These are phyloP conservation scores for Zelopaecilomyces penicillatus DNA, from an alignment of 2,329 filamentous ascomycete species.

Conservation along the genomic window DNA sequence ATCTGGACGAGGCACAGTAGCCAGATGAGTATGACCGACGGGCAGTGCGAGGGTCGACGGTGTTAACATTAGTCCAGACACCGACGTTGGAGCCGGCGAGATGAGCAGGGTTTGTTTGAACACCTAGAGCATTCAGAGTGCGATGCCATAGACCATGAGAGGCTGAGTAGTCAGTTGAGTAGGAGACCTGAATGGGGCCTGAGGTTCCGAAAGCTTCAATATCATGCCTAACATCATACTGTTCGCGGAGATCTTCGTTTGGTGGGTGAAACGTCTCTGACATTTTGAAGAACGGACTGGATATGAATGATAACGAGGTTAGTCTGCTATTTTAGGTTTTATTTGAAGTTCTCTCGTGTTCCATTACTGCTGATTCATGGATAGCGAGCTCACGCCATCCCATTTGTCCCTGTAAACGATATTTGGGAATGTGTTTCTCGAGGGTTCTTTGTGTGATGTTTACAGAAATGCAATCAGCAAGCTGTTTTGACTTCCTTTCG, in stretches of 20 bases:
- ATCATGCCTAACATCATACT: constrained; percentile 31
- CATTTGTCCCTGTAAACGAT: too few relatives aligned
- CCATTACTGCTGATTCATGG: too few relatives aligned
- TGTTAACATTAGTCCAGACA: constrained; percentile 40
- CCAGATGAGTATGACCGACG: constrained; percentile 40
- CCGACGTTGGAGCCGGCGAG: constrained; percentile 42
- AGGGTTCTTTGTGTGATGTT: too few relatives aligned
- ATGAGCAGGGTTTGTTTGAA: constrained; percentile 32
- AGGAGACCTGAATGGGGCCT: constrained; percentile 42
- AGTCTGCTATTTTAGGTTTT: too few relatives aligned
- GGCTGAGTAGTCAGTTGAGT: constrained; percentile 29
- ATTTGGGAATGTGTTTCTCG: too few relatives aligned
- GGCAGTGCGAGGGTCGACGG: constrained; percentile 36
- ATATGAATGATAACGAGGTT: not conserved
- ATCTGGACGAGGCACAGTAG: constrained; percentile 33
- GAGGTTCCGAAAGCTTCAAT: constrained; percentile 30
- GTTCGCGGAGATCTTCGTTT: constrained; percentile 21
- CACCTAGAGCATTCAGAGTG: constrained; percentile 36
- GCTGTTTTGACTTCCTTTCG: too few relatives aligned
- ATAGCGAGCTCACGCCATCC: too few relatives aligned
- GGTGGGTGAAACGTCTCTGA: constrained; percentile 39
- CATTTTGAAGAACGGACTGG: constrained; percentile 42
- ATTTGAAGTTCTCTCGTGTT: too few relatives aligned
- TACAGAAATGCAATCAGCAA: too few relatives aligned
- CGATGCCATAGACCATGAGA: constrained; percentile 39